phyloP scores from a whole-genome alignment of 163 green algal species.

The Chlamydomonas reinhardtii region DNA sequence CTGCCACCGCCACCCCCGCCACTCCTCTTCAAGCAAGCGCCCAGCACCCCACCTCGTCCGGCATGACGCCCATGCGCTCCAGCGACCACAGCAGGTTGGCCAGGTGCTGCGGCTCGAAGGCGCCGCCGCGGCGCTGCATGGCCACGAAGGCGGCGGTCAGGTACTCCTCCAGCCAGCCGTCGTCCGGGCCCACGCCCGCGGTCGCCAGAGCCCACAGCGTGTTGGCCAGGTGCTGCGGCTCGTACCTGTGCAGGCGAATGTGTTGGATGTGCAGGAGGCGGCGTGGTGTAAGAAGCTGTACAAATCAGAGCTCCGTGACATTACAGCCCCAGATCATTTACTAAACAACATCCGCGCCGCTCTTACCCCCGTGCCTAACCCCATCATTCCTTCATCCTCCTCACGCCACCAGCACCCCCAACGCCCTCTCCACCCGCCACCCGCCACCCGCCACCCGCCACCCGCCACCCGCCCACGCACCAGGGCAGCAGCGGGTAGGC shows the following conservation, averaged over 20 bases:
- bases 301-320: too few species aligned
- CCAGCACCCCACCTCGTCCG: conserved; percentile 21
- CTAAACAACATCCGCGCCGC: neutral
- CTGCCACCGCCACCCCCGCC: too few species aligned
- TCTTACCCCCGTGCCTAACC: too few species aligned
- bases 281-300: neutral
- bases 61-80: conserved; percentile 44
- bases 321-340: too few species aligned
- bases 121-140: conserved; percentile 2
- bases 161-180: conserved; percentile 52
- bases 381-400: too few species aligned
- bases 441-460: too few species aligned
- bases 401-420: too few species aligned
- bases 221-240: conserved; percentile 58
- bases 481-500: conserved; percentile 33
- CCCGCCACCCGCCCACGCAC: neutral
- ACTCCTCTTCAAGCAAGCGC: too few species aligned
- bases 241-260: conserved; percentile 12
- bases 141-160: conserved; percentile 19
- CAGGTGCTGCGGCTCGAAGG: conserved; percentile 34
- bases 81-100: conserved; percentile 43
- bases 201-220: conserved; percentile 52
- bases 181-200: conserved; percentile 45
- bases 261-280: neutral
- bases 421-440: too few species aligned